phyloP scores from a whole-genome alignment of 345 rosid genomes.

The Dipteronia dyeriana region DNA sequence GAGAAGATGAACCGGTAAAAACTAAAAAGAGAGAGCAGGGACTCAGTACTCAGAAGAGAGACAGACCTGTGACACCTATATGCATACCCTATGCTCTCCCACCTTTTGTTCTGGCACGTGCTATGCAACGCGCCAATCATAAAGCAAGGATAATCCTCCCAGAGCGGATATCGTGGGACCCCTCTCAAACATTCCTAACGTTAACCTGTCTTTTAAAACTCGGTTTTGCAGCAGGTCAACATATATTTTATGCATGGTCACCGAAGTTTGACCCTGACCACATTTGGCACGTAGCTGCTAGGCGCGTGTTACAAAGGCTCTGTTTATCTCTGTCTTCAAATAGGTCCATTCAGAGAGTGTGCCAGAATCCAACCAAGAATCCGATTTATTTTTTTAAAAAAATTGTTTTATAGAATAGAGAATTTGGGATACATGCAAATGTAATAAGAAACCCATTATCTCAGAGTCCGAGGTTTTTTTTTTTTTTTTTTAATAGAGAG shows the following conservation, averaged over 20 bases:
- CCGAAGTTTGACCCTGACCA: background rate
- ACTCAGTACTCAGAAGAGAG: background rate
- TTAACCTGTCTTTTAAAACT: slow-evolving; percentile 3
- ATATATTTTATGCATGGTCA: background rate
- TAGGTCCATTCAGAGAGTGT: slow-evolving; percentile 18
- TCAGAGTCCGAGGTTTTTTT: slow-evolving; percentile 14
- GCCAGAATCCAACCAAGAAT: slow-evolving; percentile 23
- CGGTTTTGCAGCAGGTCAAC: background rate
- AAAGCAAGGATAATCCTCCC: slow-evolving; percentile 6
- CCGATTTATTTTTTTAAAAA: background rate
- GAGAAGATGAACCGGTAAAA: background rate
- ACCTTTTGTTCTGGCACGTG: slow-evolving; percentile 16
- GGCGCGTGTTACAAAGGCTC: background rate
- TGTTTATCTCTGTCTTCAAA: background rate
- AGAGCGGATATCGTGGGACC: slow-evolving; percentile 34
- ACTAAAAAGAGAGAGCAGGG: too few relatives aligned
- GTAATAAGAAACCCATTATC: background rate
- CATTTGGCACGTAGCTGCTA: background rate
- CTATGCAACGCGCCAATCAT: too few relatives aligned
- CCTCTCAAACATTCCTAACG: slow-evolving; percentile 7
- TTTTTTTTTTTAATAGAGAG: too few relatives aligned
- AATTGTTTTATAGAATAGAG: too few relatives aligned
- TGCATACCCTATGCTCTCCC: background rate
- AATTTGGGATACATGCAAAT: too few relatives aligned
- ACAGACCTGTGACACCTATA: background rate